Evolutionary conservation across 306 rosid species (phyloP), one percentile per base, ranked within the genome.

Genomic region (Sindora glabra): DNA sequence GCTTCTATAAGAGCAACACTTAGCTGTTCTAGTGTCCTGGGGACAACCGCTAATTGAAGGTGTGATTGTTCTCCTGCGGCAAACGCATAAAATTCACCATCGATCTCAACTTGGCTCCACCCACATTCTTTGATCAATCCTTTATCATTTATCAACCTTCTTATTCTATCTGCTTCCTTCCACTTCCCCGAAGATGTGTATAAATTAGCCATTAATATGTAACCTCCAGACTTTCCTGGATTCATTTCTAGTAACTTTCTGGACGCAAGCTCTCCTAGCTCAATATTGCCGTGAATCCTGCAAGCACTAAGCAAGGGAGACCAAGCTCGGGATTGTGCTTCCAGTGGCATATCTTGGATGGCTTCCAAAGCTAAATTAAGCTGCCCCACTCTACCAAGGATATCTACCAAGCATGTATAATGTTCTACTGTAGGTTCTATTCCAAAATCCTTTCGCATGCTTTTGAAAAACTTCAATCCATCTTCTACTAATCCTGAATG

Each of bases 401-500:
- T 89, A 77, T 82, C 95, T 17, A 81, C 81, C 50, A 79, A 63
- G 74, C 87, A 84, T 51, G 81, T 81, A 73, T 44, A 71, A 60
- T 82, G 92, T 67, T 83, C 84, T 48, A 77, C 41, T 2, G 59
- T 64, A 18, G 87, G 92, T 68, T 79, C 66, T 72, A 87, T 59
- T 29, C 73, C 70, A 48, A 62, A 84, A 63, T 81, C 74, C 8
- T 70, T 52, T 74, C 73, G 79, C 95, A 87, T 84, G 63, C 76
- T 65, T 38, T 70, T 78, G 18, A 84, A 82, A 74, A 45, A 73
- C 60, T 69, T 61, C 51, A 82, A 25, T 39, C 92, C 92, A 46
- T 84, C 85, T 62, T 87, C 83, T 52, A 82, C 78, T 63, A 84
- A 68, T 62, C 83, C 81, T 2, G 89, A 82, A 84, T 87, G 95